Evolutionary conservation across 1,139 yeast species (phyloP).

Genomic region (Kurtzmaniella quercitrusa): DNA sequence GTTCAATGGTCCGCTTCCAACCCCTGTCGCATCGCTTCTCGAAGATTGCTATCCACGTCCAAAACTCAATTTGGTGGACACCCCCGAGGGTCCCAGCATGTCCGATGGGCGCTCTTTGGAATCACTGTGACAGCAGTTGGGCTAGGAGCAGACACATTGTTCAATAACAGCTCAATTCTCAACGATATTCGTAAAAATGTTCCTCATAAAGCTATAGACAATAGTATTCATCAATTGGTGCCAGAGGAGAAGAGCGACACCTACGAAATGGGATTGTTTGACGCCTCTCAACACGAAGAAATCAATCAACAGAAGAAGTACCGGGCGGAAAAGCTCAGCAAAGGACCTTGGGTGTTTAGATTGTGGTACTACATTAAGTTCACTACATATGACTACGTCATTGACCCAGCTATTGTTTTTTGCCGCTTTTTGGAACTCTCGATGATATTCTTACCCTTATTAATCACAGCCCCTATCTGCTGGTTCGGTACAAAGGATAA

Average conservation of each 20-base stretch:
- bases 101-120: background rate
- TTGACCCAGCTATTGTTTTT: conserved; percentile 69
- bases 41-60: background rate
- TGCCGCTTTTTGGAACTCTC: conserved; percentile 68
- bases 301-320: conserved; percentile 21
- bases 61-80: background rate
- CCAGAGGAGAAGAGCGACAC: conserved; percentile 56
- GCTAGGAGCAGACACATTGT: background rate
- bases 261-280: conserved; percentile 62
- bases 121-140: background rate
- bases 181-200: conserved; percentile 26
- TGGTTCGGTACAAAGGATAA: conserved; percentile 50
- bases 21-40: background rate
- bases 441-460: conserved; percentile 64
- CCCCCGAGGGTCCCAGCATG: background rate
- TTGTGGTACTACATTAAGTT: conserved; percentile 35
- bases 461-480: conserved; percentile 61
- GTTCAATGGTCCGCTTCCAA: background rate
- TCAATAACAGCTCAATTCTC: conserved; percentile 9
- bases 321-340: conserved; percentile 21
- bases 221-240: conserved; percentile 30
- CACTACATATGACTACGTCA: conserved; percentile 44
- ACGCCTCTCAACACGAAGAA: conserved; percentile 57
- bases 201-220: conserved; percentile 21
- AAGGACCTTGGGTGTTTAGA: conserved; percentile 24